These are phyloP conservation scores for Eurotiales sp. DNA, from an alignment of 2,329 filamentous ascomycete genomes.

Conservation along the genomic window DNA sequence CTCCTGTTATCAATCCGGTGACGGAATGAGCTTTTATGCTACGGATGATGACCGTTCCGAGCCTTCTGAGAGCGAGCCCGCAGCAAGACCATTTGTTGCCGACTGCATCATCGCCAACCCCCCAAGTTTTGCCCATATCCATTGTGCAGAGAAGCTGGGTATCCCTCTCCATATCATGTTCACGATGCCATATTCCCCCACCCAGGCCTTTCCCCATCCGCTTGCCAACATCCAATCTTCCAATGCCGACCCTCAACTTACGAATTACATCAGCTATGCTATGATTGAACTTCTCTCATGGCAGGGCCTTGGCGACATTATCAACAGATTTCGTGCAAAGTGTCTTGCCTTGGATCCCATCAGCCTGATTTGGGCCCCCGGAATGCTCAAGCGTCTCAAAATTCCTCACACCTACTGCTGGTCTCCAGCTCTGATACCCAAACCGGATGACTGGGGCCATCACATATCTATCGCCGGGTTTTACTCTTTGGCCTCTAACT, in stretches of 20 bases:
- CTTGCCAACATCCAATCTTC: constrained; percentile 45
- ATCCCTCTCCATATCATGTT: constrained; percentile 53
- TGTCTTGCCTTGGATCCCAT: constrained; percentile 40
- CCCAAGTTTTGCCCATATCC: constrained; percentile 51
- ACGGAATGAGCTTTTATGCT: not conserved
- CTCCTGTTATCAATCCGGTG: constrained; percentile 10
- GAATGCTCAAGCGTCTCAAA: constrained; percentile 4
- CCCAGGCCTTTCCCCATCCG: constrained; percentile 43
- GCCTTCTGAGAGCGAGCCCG: constrained; percentile 29
- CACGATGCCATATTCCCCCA: constrained; percentile 48
- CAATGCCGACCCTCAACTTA: constrained; percentile 25
- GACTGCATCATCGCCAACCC: constrained; percentile 55
- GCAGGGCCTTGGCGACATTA: constrained; percentile 38
- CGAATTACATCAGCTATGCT: constrained; percentile 6
- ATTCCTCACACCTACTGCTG: constrained; percentile 9
- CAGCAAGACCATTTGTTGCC: constrained; percentile 50
- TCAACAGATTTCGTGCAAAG: constrained; percentile 41
- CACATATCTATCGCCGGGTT: constrained; percentile 42
- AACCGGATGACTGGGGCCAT: constrained; percentile 37
- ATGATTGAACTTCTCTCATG: constrained; percentile 6
- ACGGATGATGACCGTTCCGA: not conserved
- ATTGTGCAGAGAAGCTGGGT: constrained; percentile 49
- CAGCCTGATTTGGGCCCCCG: constrained; percentile 1
- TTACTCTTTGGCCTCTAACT: constrained; percentile 59
- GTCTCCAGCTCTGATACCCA: constrained; percentile 32